Conservation (phyloP, 139 green algal species). For the Coelastrella sp. region DNA sequence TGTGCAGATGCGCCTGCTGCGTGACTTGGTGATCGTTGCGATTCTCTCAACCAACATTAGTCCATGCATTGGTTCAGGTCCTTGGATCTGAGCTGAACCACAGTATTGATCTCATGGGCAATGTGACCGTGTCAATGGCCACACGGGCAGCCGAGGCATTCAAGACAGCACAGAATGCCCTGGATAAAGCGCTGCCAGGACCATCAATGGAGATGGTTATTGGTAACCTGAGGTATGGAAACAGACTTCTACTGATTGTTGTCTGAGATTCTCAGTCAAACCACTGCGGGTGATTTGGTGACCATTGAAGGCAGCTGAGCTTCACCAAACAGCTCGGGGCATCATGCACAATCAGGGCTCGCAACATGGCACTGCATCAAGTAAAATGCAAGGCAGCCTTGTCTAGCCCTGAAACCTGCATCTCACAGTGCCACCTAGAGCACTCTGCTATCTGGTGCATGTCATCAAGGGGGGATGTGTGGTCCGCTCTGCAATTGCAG, state of each 20-base stretch:
- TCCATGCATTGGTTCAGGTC: background rate
- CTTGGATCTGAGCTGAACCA: background rate
- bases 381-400: too few relatives aligned
- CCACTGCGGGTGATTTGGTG: too few relatives aligned
- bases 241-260: background rate
- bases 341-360: too few relatives aligned
- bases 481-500: background rate
- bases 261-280: background rate
- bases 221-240: background rate
- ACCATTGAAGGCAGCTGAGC: background rate
- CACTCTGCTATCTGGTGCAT: too few relatives aligned
- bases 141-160: background rate
- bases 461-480: too few relatives aligned
- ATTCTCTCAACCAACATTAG: background rate
- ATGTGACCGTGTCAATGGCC: conserved; percentile 8
- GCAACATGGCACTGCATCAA: too few relatives aligned
- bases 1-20: background rate
- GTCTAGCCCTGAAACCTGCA: too few relatives aligned
- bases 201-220: background rate
- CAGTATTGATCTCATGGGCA: background rate
- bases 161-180: background rate
- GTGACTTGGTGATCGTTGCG: background rate
- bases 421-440: too few relatives aligned
- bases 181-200: conserved; percentile 26
- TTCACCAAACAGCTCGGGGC: too few relatives aligned